phyloP scores from a whole-genome alignment of 345 rosid species.

The Ailanthus altissimus region DNA sequence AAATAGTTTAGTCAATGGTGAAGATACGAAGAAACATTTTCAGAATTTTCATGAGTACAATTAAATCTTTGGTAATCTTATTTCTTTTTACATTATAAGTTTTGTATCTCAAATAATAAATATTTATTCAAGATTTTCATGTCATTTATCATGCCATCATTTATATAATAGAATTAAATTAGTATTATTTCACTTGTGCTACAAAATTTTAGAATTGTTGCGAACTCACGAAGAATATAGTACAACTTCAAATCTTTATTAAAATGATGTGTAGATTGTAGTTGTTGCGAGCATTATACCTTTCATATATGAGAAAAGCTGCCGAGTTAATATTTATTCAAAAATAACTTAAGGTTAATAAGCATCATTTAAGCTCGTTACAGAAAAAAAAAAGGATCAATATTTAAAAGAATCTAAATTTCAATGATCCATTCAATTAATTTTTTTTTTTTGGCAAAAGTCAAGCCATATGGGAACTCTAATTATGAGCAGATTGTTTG shows the following conservation, averaged over 20 bases:
- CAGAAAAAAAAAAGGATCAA: no score
- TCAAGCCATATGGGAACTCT: not conserved
- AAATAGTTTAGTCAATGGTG: not conserved
- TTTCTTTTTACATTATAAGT: not conserved
- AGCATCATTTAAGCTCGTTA: no score
- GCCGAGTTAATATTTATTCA: no score
- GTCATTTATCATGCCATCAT: not conserved
- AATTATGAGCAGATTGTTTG: no score
- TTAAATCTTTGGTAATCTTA: not conserved
- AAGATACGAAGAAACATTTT: not conserved
- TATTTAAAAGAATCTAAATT: no score
- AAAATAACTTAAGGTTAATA: no score
- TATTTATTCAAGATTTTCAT: not conserved
- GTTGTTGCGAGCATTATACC: no score
- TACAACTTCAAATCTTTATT: not conserved
- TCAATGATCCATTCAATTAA: not conserved
- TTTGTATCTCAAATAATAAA: not conserved
- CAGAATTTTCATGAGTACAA: not conserved
- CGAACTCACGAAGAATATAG: not conserved
- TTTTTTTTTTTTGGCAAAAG: not conserved
- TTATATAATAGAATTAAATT: no score
- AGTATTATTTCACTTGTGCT: not conserved
- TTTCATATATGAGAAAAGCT: no score
- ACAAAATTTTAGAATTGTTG: not conserved
- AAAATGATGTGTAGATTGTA: not conserved